phyloP scores from a whole-genome alignment of 78 protist species.

The Speleostelium caveatum region DNA sequence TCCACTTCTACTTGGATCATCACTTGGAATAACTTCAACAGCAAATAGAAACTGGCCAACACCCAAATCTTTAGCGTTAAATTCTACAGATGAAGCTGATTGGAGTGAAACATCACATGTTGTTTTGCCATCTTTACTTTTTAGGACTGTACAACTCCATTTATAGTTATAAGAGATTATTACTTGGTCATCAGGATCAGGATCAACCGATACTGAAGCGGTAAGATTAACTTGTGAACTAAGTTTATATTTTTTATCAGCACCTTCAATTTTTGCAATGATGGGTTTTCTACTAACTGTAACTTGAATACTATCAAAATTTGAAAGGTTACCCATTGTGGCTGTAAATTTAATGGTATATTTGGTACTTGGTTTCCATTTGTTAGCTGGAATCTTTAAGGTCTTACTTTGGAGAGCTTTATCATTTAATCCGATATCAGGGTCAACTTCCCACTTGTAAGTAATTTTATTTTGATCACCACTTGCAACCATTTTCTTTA shows the following conservation, averaged over 20 bases:
- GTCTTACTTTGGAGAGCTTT: neutral
- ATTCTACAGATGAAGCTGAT: neutral
- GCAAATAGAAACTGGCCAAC: constrained; percentile 21
- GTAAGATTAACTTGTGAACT: neutral
- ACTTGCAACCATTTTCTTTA: neutral
- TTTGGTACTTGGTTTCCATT: constrained; percentile 19
- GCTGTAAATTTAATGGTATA: constrained; percentile 25
- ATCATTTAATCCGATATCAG: neutral
- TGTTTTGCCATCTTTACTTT: neutral
- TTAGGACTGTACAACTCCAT: constrained; percentile 15
- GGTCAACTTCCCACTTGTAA: constrained; percentile 39
- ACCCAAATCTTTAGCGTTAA: constrained; percentile 2
- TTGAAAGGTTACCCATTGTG: neutral
- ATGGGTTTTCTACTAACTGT: neutral
- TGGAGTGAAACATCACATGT: neutral
- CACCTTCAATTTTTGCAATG: constrained; percentile 12
- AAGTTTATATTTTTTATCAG: constrained; percentile 13
- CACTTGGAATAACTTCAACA: constrained; percentile 26
- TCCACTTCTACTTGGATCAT: neutral
- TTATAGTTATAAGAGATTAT: neutral
- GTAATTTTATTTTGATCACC: neutral
- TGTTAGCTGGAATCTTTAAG: neutral
- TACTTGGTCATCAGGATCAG: neutral
- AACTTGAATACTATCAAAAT: neutral
- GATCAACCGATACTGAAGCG: constrained; percentile 17